phyloP scores from a whole-genome alignment of 2,329 filamentous ascomycete genomes.

The Aspergillus spinulosporus region DNA sequence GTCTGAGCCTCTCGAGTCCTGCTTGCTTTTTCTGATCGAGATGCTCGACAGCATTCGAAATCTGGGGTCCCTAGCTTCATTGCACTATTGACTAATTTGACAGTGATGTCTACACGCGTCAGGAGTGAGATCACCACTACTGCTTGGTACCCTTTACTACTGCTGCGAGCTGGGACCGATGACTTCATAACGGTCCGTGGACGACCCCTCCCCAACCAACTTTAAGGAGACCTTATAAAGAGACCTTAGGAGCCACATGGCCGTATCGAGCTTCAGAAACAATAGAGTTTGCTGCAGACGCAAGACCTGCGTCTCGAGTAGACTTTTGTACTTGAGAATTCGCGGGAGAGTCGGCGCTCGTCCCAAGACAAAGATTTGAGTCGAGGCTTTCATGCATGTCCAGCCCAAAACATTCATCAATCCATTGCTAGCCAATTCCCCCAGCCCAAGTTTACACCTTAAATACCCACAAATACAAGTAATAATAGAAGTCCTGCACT shows the following conservation, averaged over 20 bases:
- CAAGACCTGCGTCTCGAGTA: background rate
- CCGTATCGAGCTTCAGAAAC: background rate
- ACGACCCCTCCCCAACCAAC: background rate
- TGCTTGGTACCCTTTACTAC: background rate
- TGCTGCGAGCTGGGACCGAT: background rate
- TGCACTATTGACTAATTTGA: background rate
- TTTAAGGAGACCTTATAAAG: background rate
- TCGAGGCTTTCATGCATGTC: constrained; percentile 2
- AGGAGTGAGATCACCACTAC: constrained; percentile 14
- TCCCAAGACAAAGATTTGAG: constrained; percentile 4
- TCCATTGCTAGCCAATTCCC: background rate
- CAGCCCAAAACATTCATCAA: background rate
- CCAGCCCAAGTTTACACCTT: background rate
- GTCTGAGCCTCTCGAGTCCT: background rate
- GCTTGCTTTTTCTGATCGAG: background rate
- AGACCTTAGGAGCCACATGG: background rate
- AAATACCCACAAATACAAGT: background rate
- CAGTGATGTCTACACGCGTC: background rate
- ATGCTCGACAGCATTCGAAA: too few relatives aligned
- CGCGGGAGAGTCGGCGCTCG: background rate
- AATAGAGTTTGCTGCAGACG: background rate
- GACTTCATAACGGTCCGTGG: constrained; percentile 4
- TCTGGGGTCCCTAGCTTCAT: too few relatives aligned
- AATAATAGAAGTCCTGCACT: constrained; percentile 4
- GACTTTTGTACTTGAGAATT: background rate